Evolutionary conservation across 371 early-diverging fungal genomes (phyloP).

Genomic region (Fennellomyces sp.): DNA sequence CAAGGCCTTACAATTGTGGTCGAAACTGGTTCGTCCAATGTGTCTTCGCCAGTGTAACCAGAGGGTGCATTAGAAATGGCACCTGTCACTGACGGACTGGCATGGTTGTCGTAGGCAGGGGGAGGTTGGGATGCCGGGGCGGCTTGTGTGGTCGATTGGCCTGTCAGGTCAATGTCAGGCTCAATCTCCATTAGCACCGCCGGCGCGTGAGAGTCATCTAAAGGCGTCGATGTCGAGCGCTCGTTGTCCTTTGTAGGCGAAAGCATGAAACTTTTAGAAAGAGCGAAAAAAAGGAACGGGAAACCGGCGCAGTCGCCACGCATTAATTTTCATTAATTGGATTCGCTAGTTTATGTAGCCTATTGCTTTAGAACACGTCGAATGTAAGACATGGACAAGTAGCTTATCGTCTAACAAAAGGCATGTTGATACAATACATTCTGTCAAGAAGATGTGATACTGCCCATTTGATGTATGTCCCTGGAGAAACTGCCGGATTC

Average conservation of each 20-base stretch:
- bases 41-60: slow-evolving; percentile 56
- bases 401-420: too few species aligned
- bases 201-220: neutral
- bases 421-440: too few species aligned
- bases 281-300: neutral
- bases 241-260: neutral
- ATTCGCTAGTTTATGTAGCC: too few species aligned
- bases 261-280: neutral
- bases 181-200: slow-evolving; percentile 11
- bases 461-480: too few species aligned
- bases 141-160: slow-evolving; percentile 27
- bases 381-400: too few species aligned
- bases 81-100: neutral
- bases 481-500: too few species aligned
- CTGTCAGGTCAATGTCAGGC: slow-evolving; percentile 33
- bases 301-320: too few species aligned
- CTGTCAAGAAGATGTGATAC: too few species aligned
- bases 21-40: slow-evolving; percentile 94
- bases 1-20: slow-evolving; percentile 68
- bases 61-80: neutral
- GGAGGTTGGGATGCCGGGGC: slow-evolving; percentile 5
- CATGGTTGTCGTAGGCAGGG: neutral
- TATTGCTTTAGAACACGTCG: too few species aligned
- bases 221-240: neutral
- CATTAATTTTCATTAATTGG: too few species aligned